Evolutionary conservation across 2,329 filamentous ascomycete genomes (phyloP), one percentile per base, ranked within the genome.

Genomic region (Penicillium sp.): DNA sequence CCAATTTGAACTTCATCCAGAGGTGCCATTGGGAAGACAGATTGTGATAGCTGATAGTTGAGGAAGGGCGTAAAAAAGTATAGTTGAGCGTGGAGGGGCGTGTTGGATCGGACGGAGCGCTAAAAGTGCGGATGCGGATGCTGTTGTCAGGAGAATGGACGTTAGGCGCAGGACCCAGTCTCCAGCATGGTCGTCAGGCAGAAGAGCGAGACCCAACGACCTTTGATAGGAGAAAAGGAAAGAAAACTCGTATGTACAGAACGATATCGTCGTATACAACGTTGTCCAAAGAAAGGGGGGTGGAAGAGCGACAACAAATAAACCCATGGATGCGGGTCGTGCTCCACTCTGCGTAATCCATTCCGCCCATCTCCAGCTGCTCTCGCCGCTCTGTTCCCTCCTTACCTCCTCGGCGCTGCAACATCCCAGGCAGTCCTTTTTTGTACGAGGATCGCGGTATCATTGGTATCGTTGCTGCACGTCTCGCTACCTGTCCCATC

Each of bases 1-100:
- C 91, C 91, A 27, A 93, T 75, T 49, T 81, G 77, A 45, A 94
- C 71, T 29, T 80, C 75, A 44, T 69, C 67, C 39, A 57, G 47
- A 34, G 60, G 53, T 39, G 62, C 62, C 65, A 68, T 69, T 16
- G 43, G 51, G 23, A 39, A n/a, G 14, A 2, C 14, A 27, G 25
- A 27, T n/a, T n/a, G 32, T 36, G 21, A 28, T 13, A 21, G 27
- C 28, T 9, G 40, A 28, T 32, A 28, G 35, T 39, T 6, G 6
- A 6, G 10, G 1, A 23, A 23, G 21, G 21, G 11, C 11, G 25
- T 25, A 39, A 31, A 31, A 31, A 31, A 31, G 21, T 25, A 25
- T 13, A 14, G 33, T 27, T 21, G 33, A 33, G 39, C 28, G 35
- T 16, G 27, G 26, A 32, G 35, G n/a, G n/a, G n/a, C n/a, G n/a